Base-by-base conservation (phyloP, 1,284 basidiomycete species). In the Trichosporon asahii region DNA sequence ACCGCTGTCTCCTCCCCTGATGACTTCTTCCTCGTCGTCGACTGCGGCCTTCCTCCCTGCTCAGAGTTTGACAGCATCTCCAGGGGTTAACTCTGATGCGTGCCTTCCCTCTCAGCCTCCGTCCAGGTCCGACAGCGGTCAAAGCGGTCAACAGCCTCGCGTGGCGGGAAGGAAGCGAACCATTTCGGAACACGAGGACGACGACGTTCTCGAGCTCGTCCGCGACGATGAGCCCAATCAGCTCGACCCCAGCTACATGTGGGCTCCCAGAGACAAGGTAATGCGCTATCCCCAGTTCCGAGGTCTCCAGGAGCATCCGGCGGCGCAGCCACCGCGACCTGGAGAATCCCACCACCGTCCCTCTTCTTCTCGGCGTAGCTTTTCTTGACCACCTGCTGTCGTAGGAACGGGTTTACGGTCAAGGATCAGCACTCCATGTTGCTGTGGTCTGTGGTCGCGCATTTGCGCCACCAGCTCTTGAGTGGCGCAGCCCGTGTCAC, bases 211-310 rank as follows among this genome's bases (percentile, higher is more conserved):
- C 15, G 57, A 61, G 57, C 57, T 61, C 15, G 57, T 61, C 2
- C 57, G 57, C 15, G 18, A 33, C 29, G 57, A n/a, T 31, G 29
- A 61, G 4, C 29, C 29, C 14, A n/a, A n/a, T 12, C 57, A 61
- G 2, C 5, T 31, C 5, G 57, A 61, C 18, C 57, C 57, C 18
- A n/a, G 29, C 29, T 61, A 61, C 27, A 31, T 61, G 57, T 61
- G 57, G 57, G 29, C 27, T 33, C 57, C 57, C 11, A 61, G 57
- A 61, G 57, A 61, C 29, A 61, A 61, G 57, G 57, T 61, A 61
- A 61, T 31, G 15, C 57, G 18, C 27, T 31, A 1, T 2, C 14
- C 57, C 57, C 57, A 31, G 57, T 18, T n/a, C 57, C 18, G 27
- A 61, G 23, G 15, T 11, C 2, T 1, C 1, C 57, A 31, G 57